phyloP scores from a whole-genome alignment of 2,329 filamentous ascomycete genomes.

The Xylariaceae sp. region DNA sequence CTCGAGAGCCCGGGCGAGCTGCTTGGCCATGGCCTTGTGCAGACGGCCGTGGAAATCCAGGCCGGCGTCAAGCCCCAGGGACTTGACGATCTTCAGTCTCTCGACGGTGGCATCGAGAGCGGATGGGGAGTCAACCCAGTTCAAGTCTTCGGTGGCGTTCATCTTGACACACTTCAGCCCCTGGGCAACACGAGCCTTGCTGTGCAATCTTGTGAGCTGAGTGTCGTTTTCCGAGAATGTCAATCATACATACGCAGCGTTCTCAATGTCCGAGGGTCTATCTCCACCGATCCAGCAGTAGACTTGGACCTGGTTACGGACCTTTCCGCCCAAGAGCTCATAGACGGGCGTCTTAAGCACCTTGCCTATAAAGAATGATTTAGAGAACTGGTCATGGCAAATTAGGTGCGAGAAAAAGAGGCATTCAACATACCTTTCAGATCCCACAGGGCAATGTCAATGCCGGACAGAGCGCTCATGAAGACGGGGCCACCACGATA shows the following conservation, averaged over 20 bases:
- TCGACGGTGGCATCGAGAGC: conserved; percentile 63
- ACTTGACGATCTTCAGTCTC: conserved; percentile 66
- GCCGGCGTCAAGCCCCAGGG: conserved; percentile 67
- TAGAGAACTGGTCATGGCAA: not conserved
- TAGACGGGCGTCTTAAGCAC: conserved; percentile 64
- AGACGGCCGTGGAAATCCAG: conserved; percentile 77
- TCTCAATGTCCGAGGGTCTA: conserved; percentile 63
- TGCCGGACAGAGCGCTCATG: conserved; percentile 74
- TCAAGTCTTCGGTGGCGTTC: conserved; percentile 75
- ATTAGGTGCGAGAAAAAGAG: too few species aligned
- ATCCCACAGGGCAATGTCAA: conserved; percentile 80
- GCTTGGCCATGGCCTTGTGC: conserved; percentile 79
- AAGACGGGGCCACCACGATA: conserved; percentile 77
- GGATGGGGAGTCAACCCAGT: conserved; percentile 71
- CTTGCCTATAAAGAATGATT: conserved; percentile 33
- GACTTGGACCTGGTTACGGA: conserved; percentile 67
- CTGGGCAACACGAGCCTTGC: conserved; percentile 55
- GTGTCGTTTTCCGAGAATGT: not conserved
- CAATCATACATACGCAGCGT: conserved; percentile 50
- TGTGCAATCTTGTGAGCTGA: conserved; percentile 25
- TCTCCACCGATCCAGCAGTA: conserved; percentile 81
- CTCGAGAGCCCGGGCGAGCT: conserved; percentile 65
- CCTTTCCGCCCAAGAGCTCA: conserved; percentile 71
- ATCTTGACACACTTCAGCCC: conserved; percentile 71
- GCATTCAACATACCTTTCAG: conserved; percentile 54